Conservation (phyloP, 495 filamentous ascomycete species). For the Talaromyces thailandensis region DNA sequence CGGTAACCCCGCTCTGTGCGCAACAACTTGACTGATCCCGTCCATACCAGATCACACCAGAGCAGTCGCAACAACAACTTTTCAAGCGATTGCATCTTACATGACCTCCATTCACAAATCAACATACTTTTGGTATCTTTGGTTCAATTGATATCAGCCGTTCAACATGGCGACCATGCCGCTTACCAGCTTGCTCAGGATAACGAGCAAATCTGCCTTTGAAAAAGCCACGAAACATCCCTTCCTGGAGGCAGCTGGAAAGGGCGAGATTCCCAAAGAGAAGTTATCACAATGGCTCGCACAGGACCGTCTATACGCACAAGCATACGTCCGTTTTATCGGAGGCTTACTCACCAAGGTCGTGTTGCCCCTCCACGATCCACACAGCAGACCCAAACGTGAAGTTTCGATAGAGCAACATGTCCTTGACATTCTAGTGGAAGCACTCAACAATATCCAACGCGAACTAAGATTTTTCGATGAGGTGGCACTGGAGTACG, state of each 20-base stretch:
- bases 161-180: constrained; percentile 16
- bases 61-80: not conserved
- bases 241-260: constrained; percentile 60
- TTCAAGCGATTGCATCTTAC: not conserved
- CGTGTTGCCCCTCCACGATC: constrained; percentile 40
- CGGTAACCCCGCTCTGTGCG: not conserved
- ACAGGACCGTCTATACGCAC: constrained; percentile 68
- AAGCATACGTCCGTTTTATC: constrained; percentile 61
- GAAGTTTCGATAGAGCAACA: constrained; percentile 25
- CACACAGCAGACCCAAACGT: constrained; percentile 9
- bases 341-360: constrained; percentile 57
- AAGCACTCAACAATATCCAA: constrained; percentile 55
- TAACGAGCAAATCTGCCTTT: constrained; percentile 28
- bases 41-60: no score
- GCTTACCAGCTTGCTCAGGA: constrained; percentile 44
- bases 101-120: not conserved
- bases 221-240: constrained; percentile 52
- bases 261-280: constrained; percentile 47
- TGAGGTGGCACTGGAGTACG: constrained; percentile 51
- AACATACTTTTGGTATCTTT: not conserved
- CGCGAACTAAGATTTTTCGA: constrained; percentile 64
- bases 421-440: constrained; percentile 52
- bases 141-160: not conserved
- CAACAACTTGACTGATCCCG: not conserved
- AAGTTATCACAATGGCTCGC: constrained; percentile 60